Evolutionary conservation across 371 early-diverging fungal species (phyloP).

Genomic region (Fennellomyces sp.): DNA sequence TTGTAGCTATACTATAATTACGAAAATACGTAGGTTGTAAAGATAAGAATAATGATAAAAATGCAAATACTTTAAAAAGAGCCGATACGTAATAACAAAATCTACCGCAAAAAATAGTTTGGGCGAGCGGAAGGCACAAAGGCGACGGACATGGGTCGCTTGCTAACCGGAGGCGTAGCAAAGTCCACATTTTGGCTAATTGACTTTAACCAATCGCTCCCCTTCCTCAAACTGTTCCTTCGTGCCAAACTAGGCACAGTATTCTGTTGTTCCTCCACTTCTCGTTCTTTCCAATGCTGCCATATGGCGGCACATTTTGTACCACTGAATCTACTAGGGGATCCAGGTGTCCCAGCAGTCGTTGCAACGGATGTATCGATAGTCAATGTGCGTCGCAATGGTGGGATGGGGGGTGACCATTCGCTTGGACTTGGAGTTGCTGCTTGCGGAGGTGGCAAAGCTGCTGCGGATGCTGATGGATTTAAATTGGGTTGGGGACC

Average conservation of each 20-base stretch:
- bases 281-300: conserved; percentile 9
- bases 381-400: background rate
- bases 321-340: background rate
- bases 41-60: background rate
- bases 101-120: background rate
- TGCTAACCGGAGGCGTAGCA: background rate
- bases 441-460: background rate
- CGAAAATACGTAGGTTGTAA: background rate
- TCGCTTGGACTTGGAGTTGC: background rate
- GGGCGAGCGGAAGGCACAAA: background rate
- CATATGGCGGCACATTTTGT: conserved; percentile 6
- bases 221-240: background rate
- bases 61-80: background rate
- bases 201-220: background rate
- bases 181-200: background rate
- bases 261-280: background rate
- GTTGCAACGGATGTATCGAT: background rate
- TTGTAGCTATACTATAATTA: background rate
- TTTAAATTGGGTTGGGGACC: background rate
- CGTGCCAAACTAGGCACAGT: background rate
- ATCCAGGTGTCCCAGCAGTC: background rate
- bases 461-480: background rate
- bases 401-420: background rate
- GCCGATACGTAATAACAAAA: background rate
- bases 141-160: background rate